Evolutionary conservation across 2,329 filamentous ascomycete species (phyloP).

Genomic region (Talaromyces marneffei): DNA sequence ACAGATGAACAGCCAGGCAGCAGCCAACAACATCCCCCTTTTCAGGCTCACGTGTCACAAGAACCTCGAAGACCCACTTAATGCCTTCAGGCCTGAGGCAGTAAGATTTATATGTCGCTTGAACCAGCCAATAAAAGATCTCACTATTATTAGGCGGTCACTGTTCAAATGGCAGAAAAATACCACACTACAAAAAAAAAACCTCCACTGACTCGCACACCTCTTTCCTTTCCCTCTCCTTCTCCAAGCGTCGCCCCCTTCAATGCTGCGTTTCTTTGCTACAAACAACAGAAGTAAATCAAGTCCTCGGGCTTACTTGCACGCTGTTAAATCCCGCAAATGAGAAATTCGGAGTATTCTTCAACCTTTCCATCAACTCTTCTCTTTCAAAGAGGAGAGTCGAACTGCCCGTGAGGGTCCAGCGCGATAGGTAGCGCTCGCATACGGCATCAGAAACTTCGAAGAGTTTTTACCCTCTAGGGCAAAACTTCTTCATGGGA

Average conservation of each 20-base stretch:
- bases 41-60: neutral
- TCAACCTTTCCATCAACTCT: slow-evolving; percentile 45
- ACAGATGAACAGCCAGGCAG: neutral
- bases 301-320: slow-evolving; percentile 9
- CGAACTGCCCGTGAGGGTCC: slow-evolving; percentile 76
- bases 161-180: neutral
- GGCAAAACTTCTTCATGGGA: slow-evolving; percentile 63
- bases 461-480: slow-evolving; percentile 47
- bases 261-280: slow-evolving; percentile 96
- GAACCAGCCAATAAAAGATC: neutral
- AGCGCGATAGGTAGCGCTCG: slow-evolving; percentile 66
- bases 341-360: slow-evolving; percentile 99
- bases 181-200: slow-evolving; percentile 10
- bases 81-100: neutral
- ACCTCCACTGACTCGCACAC: neutral
- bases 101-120: too few relatives aligned
- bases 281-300: slow-evolving; percentile 58
- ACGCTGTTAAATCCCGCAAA: slow-evolving; percentile 56
- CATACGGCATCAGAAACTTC: slow-evolving; percentile 83
- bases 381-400: slow-evolving; percentile 19
- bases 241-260: slow-evolving; percentile 70
- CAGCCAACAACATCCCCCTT: neutral
- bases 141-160: neutral
- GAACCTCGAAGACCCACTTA: neutral
- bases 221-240: slow-evolving; percentile 30